Evolutionary conservation across 2,329 filamentous ascomycete species (phyloP).

Genomic region (Macroventuria anomochaeta): DNA sequence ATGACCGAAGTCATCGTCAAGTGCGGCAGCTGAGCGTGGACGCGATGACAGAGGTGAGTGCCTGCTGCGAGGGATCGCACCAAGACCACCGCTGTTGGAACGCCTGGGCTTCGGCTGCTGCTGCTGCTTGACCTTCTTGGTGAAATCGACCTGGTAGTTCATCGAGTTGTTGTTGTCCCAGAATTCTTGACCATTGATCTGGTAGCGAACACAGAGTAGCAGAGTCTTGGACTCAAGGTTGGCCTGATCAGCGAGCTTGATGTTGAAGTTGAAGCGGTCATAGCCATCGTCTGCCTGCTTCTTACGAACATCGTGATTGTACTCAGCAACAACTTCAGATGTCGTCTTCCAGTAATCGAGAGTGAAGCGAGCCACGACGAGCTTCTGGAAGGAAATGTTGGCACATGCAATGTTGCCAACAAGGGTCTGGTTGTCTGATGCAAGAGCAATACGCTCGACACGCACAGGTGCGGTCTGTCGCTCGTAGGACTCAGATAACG

Average conservation of each 20-base stretch:
- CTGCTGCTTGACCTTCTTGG: constrained; percentile 72
- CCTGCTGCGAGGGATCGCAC: constrained; percentile 57
- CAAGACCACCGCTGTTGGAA: constrained; percentile 56
- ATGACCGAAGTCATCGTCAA: constrained; percentile 74
- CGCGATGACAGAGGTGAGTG: constrained; percentile 56
- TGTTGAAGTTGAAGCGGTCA: constrained; percentile 92
- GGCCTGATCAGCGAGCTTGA: constrained; percentile 88
- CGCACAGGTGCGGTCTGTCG: constrained; percentile 73
- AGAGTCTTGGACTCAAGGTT: constrained; percentile 93
- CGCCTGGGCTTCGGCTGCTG: constrained; percentile 50
- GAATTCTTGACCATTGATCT: constrained; percentile 80
- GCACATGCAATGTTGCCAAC: constrained; percentile 83
- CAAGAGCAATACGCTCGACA: constrained; percentile 86
- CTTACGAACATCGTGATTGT: constrained; percentile 75
- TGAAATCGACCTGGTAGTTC: constrained; percentile 96
- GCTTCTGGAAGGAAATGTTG: constrained; percentile 89
- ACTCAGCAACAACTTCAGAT: constrained; percentile 92
- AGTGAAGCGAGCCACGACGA: constrained; percentile 90
- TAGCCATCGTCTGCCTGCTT: constrained; percentile 70
- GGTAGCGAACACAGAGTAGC: constrained; percentile 89
- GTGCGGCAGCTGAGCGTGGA: constrained; percentile 56
- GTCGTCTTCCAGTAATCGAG: constrained; percentile 99
- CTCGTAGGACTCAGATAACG: constrained; percentile 64
- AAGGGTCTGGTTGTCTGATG: constrained; percentile 83
- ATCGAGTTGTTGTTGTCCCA: constrained; percentile 92